A percentile compares a stretch with the other conserved stretches of the same genome.
phyloP scores from a whole-genome alignment of 1,139 yeast species.

The Blastobotrys petasosporus region DNA sequence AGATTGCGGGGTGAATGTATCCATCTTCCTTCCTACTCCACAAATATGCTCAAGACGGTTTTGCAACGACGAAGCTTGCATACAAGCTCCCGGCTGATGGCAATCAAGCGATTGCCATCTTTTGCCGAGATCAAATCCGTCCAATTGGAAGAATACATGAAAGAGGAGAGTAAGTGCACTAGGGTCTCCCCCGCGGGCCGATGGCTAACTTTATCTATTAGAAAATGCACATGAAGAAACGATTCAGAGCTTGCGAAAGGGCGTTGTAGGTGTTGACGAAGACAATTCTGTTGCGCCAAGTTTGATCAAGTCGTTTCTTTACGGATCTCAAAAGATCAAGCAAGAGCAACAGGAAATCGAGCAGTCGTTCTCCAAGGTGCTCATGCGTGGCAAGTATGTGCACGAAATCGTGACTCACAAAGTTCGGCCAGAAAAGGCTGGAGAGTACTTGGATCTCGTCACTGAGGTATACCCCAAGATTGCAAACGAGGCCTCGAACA shows the following conservation, averaged over 20 bases:
- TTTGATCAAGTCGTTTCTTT: constrained; percentile 35
- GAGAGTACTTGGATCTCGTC: constrained; percentile 35
- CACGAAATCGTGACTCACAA: constrained; percentile 38
- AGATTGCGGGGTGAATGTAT: too few species aligned
- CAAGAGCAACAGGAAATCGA: constrained; percentile 34
- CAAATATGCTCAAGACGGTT: too few species aligned
- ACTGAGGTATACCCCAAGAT: constrained; percentile 33
- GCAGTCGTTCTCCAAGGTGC: constrained; percentile 33
- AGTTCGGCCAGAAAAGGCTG: constrained; percentile 34
- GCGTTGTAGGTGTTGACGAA: constrained; percentile 12
- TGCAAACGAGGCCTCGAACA: constrained; percentile 31
- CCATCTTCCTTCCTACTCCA: too few species aligned
- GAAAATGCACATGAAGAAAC: constrained; percentile 7
- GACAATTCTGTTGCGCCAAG: constrained; percentile 19
- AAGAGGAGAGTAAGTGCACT: constrained; percentile 21
- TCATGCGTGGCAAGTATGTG: constrained; percentile 40
- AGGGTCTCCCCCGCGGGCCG: not conserved
- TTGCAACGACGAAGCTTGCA: too few species aligned
- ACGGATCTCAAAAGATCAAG: constrained; percentile 35
- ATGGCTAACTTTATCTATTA: not conserved
- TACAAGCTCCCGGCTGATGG: too few species aligned
- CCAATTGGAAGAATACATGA: constrained; percentile 29
- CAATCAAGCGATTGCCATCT: constrained; percentile 30
- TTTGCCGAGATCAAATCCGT: constrained; percentile 32
- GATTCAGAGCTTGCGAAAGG: constrained; percentile 19